Evolutionary conservation across 495 filamentous ascomycete genomes (phyloP).

Genomic region (Aspergillus saccharolyticus): DNA sequence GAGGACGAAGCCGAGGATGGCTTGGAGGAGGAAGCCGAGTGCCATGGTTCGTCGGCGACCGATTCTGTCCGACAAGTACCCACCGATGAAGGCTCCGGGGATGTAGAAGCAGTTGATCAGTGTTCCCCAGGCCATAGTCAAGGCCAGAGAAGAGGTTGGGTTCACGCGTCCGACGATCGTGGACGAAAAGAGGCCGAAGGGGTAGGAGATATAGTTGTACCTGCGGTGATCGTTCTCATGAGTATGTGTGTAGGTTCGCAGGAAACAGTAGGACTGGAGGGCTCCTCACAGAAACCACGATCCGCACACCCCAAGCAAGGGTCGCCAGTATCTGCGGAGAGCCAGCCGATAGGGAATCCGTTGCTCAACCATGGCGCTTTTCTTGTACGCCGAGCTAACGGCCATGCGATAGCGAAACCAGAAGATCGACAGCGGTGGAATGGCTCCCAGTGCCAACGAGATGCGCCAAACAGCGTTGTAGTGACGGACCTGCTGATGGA

Average conservation of each 20-base stretch:
- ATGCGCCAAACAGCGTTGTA: conserved; percentile 32
- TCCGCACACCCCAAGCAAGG: conserved; percentile 28
- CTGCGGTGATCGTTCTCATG: neutral
- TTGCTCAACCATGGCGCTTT: conserved; percentile 51
- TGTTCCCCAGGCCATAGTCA: conserved; percentile 72
- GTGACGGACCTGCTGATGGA: conserved; percentile 23
- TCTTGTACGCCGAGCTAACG: conserved; percentile 61
- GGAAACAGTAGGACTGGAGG: neutral
- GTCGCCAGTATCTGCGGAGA: conserved; percentile 35
- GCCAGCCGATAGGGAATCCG: conserved; percentile 28
- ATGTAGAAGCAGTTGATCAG: conserved; percentile 77
- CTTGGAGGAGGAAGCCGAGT: conserved; percentile 56
- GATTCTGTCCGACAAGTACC: conserved; percentile 59
- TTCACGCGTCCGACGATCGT: conserved; percentile 38
- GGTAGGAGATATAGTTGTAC: conserved; percentile 40
- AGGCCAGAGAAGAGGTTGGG: conserved; percentile 37
- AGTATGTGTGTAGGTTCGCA: neutral
- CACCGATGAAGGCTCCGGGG: conserved; percentile 67
- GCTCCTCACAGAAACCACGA: conserved; percentile 31
- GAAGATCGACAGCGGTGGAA: conserved; percentile 33
- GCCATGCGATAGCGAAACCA: conserved; percentile 37
- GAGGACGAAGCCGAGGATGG: conserved; percentile 50
- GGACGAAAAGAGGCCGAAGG: conserved; percentile 34
- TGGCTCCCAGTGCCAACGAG: conserved; percentile 27
- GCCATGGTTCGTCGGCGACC: conserved; percentile 64